These are phyloP conservation scores for Geranium brycei DNA, from an alignment of 345 rosid genomes.

Conservation along the genomic window DNA sequence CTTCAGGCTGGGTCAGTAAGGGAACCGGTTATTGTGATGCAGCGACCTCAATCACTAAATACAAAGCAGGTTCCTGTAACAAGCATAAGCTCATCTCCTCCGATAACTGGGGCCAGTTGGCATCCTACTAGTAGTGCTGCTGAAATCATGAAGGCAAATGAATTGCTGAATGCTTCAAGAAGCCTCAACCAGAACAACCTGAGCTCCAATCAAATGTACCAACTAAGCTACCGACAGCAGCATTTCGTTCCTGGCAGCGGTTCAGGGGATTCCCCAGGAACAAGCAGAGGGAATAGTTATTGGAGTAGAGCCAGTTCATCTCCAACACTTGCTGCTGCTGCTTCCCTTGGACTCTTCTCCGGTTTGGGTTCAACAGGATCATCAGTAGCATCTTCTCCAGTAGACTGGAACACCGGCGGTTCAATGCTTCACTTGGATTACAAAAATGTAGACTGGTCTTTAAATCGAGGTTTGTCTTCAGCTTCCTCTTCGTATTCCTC, in stretches of 20 bases:
- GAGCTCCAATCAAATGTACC: slow-evolving; percentile 38
- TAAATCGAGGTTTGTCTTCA: slow-evolving; percentile 34
- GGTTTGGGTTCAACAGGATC: slow-evolving; percentile 43
- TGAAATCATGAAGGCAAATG: slow-evolving; percentile 48
- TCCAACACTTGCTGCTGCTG: slow-evolving; percentile 55
- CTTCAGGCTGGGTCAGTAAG: slow-evolving; percentile 34
- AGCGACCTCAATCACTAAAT: slow-evolving; percentile 49
- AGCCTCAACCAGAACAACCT: slow-evolving; percentile 29
- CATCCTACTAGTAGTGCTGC: slow-evolving; percentile 25
- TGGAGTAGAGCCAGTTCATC: slow-evolving; percentile 38
- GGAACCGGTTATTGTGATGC: slow-evolving; percentile 63
- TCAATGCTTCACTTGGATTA: slow-evolving; percentile 47
- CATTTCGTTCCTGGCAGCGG: slow-evolving; percentile 28
- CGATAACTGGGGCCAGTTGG: slow-evolving; percentile 37
- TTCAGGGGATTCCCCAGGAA: slow-evolving; percentile 33
- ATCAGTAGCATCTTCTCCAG: slow-evolving; percentile 49
- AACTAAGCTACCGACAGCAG: slow-evolving; percentile 27
- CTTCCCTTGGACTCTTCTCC: slow-evolving; percentile 72
- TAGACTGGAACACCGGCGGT: slow-evolving; percentile 65
- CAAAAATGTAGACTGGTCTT: slow-evolving; percentile 66
- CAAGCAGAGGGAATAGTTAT: slow-evolving; percentile 34
- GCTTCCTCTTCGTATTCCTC: slow-evolving; percentile 10
- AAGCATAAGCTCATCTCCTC: slow-evolving; percentile 33
- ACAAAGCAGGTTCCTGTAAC: slow-evolving; percentile 34
- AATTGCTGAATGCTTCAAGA: slow-evolving; percentile 31